Evolutionary conservation across 1,139 yeast species (phyloP).

Genomic region (Eremothecium sinecaudum): DNA sequence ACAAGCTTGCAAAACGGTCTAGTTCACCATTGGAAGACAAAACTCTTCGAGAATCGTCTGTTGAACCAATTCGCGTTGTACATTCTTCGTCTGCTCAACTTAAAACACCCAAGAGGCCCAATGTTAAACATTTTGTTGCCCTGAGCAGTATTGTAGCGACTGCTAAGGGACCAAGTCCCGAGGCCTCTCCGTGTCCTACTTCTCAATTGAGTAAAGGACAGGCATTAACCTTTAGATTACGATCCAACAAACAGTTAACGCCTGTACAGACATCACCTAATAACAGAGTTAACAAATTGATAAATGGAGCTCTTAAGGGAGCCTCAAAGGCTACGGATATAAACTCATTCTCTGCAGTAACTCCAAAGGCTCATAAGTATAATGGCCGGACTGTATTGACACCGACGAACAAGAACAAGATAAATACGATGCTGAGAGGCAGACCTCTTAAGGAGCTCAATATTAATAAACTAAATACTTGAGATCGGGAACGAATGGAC

Average conservation of each 20-base stretch:
- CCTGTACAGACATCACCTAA: constrained; percentile 28
- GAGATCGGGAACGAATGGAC: too few relatives aligned
- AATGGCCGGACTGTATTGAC: too few relatives aligned
- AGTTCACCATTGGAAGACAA: neutral
- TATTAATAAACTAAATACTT: too few relatives aligned
- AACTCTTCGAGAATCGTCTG: neutral
- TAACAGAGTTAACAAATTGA: constrained; percentile 27
- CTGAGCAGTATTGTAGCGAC: neutral
- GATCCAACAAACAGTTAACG: constrained; percentile 25
- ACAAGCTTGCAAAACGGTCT: neutral
- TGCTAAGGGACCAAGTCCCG: constrained; percentile 4
- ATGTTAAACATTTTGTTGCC: neutral
- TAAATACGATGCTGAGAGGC: too few relatives aligned
- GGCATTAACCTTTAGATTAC: constrained; percentile 28
- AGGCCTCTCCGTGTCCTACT: constrained; percentile 1
- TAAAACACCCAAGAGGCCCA: neutral
- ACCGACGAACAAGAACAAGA: too few relatives aligned
- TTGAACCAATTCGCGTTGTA: neutral
- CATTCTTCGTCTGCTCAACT: neutral
- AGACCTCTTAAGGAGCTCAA: too few relatives aligned
- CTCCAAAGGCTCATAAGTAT: too few relatives aligned
- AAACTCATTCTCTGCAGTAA: too few relatives aligned
- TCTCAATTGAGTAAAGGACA: constrained; percentile 22
- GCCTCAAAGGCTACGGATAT: too few relatives aligned
- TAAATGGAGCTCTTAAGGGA: constrained; percentile 22